Percentiles rank a stretch among this genome's conserved stretches.
Evolutionary conservation across 306 rosid genomes (phyloP).

Genomic region (Canavalia gladiata): DNA sequence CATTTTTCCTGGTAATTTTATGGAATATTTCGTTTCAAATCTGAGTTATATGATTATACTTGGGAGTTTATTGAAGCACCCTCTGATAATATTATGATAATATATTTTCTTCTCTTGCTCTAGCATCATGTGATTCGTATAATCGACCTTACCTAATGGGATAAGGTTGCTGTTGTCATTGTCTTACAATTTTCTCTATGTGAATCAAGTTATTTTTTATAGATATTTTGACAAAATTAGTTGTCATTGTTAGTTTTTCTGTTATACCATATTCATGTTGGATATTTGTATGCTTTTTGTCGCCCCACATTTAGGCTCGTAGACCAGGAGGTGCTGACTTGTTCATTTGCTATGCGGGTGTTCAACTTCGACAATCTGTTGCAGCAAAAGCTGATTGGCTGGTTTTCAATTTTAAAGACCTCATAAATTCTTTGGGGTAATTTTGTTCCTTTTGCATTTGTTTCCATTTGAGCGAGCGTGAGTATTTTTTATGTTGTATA

Average conservation of each 20-base stretch:
- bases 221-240: constrained; percentile 12
- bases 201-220: constrained; percentile 4
- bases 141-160: no score
- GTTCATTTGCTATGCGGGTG: constrained; percentile 91
- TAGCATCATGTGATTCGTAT: no score
- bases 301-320: constrained; percentile 65
- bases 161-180: no score
- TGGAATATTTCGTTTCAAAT: constrained; percentile 26
- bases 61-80: constrained; percentile 10
- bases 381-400: constrained; percentile 95
- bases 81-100: background rate
- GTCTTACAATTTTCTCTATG: background rate
- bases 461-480: background rate
- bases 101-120: no score
- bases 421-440: constrained; percentile 61
- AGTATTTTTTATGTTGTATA: background rate
- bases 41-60: background rate
- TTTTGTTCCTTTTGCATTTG: background rate
- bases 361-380: constrained; percentile 84
- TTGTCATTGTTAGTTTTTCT: constrained; percentile 10
- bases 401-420: constrained; percentile 66
- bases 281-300: constrained; percentile 11
- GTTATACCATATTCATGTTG: background rate
- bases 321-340: constrained; percentile 90
- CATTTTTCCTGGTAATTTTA: constrained; percentile 26